Evolutionary conservation across 2,329 filamentous ascomycete species (phyloP).

Genomic region (Sarocladiaceae sp.): DNA sequence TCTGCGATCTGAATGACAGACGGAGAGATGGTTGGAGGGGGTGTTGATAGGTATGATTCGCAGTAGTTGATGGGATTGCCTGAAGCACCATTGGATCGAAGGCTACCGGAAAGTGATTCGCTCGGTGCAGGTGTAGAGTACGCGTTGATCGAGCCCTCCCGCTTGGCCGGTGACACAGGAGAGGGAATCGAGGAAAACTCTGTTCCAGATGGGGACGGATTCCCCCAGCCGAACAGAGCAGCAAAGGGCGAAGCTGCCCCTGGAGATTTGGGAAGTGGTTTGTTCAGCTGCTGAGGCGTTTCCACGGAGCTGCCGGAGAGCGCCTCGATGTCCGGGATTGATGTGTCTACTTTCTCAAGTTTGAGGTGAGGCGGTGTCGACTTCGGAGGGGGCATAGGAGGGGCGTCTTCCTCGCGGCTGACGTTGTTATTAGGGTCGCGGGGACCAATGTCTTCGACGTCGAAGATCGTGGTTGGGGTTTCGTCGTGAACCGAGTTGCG

Average conservation of each 20-base stretch:
- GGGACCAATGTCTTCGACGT: conserved; percentile 29
- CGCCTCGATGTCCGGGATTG: conserved; percentile 17
- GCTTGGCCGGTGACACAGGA: conserved; percentile 38
- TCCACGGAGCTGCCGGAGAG: conserved; percentile 15
- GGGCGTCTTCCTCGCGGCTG: conserved; percentile 34
- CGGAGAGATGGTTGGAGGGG: conserved; percentile 24
- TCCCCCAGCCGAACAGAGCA: conserved; percentile 47
- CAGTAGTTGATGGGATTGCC: conserved; percentile 41
- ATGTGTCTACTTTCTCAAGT: conserved; percentile 36
- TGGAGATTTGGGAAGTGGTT: conserved; percentile 48
- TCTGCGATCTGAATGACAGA: conserved; percentile 56
- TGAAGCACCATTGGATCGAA: conserved; percentile 29
- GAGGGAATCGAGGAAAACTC: conserved; percentile 50
- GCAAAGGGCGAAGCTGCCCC: conserved; percentile 41
- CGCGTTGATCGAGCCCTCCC: conserved; percentile 6
- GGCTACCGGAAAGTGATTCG: conserved; percentile 16
- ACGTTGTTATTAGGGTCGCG: conserved; percentile 27
- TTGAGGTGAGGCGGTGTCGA: conserved; percentile 46
- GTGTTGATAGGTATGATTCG: conserved; percentile 46
- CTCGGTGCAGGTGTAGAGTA: conserved; percentile 1
- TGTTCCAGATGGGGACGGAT: conserved; percentile 39
- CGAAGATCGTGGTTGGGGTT: conserved; percentile 19
- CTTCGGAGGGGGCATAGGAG: conserved; percentile 43
- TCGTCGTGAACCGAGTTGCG: conserved; percentile 19
- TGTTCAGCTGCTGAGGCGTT: conserved; percentile 35